Evolutionary conservation across 345 rosid species (phyloP).

Genomic region (Melaleuca alternifolia): DNA sequence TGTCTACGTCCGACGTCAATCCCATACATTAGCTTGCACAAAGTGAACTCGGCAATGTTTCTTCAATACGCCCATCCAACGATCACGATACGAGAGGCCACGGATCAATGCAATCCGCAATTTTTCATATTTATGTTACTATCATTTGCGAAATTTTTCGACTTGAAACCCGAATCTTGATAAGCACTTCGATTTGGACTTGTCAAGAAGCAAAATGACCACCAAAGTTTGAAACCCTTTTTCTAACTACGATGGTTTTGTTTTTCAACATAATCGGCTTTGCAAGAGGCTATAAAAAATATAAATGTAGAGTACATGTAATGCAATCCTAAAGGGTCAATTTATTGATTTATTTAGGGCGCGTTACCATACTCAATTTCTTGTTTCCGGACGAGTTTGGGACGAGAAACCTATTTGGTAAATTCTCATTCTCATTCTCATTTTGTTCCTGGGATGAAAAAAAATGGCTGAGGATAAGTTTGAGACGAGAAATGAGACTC

Average conservation of each 20-base stretch:
- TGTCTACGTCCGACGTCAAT: accelerated
- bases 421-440: no score
- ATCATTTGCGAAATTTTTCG: neutral
- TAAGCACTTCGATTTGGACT: neutral
- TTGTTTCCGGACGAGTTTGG: no score
- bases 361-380: no score
- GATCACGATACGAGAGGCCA: neutral
- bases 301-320: neutral
- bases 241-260: neutral
- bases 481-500: no score
- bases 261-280: neutral
- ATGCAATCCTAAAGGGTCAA: neutral
- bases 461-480: no score
- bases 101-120: neutral
- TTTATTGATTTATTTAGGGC: no score
- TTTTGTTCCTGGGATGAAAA: no score
- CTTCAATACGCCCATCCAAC: neutral
- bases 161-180: neutral
- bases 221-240: neutral
- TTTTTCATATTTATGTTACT: neutral
- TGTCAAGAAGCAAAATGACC: neutral
- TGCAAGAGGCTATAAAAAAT: neutral
- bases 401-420: no score
- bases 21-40: neutral
- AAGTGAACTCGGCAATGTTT: neutral